These are phyloP conservation scores for Chrysochromulina parva DNA, from an alignment of 78 protist genomes.

Conservation along the genomic window DNA sequence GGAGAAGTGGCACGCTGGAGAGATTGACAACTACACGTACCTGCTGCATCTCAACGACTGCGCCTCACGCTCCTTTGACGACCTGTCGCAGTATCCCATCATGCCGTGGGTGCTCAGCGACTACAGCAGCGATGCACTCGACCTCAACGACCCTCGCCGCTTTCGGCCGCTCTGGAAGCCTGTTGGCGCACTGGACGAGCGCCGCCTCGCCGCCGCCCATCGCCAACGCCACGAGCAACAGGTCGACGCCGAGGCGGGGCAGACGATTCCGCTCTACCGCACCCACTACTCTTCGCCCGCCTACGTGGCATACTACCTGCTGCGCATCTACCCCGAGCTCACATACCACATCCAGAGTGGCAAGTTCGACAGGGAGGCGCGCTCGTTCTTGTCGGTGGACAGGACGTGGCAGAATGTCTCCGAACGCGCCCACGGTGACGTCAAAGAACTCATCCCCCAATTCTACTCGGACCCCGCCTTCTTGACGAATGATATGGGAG, in stretches of 20 bases:
- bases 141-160: conserved; percentile 63
- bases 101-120: conserved; percentile 89
- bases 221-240: too few species aligned
- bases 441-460: conserved; percentile 93
- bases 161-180: conserved; percentile 92
- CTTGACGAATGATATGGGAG: conserved; percentile 57
- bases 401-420: conserved; percentile 75
- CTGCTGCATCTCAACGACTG: conserved; percentile 85
- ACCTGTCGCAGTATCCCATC: conserved; percentile 90
- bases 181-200: conserved; percentile 84
- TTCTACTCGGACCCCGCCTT: conserved; percentile 87
- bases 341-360: conserved; percentile 76
- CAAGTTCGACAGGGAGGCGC: conserved; percentile 85
- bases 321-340: conserved; percentile 49
- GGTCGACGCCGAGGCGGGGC: too few species aligned
- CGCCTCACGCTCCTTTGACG: conserved; percentile 81
- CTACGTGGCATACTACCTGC: conserved; percentile 85
- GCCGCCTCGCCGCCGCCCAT: conserved; percentile 21
- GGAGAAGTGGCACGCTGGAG: conserved; percentile 33
- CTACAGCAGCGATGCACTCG: conserved; percentile 51
- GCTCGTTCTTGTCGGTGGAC: conserved; percentile 72
- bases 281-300: conserved; percentile 94
- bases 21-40: conserved; percentile 85
- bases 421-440: background rate
- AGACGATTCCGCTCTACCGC: conserved; percentile 74